Conservation (phyloP, 2,329 filamentous ascomycete species). For the Whalleya microplaca region DNA sequence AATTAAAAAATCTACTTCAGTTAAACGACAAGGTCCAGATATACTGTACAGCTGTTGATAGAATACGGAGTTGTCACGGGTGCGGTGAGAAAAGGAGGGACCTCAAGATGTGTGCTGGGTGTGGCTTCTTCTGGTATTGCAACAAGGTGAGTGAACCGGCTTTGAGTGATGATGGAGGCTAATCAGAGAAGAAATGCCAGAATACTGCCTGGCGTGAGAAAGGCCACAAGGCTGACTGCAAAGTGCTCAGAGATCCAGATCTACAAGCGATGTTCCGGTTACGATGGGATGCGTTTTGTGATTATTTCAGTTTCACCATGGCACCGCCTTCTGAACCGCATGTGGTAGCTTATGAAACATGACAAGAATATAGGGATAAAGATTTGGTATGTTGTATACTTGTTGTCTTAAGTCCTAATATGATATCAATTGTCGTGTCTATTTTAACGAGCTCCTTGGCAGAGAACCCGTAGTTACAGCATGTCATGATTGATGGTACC, state of each 20-base stretch:
- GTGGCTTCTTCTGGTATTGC: slow-evolving; percentile 1
- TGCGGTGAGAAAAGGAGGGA: not conserved
- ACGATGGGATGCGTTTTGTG: not conserved
- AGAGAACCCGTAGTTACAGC: too few species aligned
- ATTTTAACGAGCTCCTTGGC: too few species aligned
- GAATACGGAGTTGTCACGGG: not conserved
- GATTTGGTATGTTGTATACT: too few species aligned
- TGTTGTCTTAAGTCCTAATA: too few species aligned
- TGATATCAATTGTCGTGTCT: too few species aligned
- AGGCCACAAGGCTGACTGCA: not conserved
- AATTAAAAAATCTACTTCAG: not conserved
- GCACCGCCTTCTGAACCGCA: too few species aligned
- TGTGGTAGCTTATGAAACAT: too few species aligned
- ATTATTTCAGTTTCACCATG: too few species aligned
- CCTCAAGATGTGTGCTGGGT: not conserved
- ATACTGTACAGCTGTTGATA: not conserved
- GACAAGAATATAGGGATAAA: too few species aligned
- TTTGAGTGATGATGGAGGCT: not conserved
- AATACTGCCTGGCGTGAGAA: not conserved
- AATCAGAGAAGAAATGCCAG: not conserved
- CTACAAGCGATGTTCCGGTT: not conserved
- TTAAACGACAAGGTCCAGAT: not conserved
- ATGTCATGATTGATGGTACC: too few species aligned
- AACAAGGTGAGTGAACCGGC: not conserved
- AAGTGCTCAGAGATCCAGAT: not conserved